phyloP scores from a whole-genome alignment of 1,139 yeast species.

The Geotrichum reessii region DNA sequence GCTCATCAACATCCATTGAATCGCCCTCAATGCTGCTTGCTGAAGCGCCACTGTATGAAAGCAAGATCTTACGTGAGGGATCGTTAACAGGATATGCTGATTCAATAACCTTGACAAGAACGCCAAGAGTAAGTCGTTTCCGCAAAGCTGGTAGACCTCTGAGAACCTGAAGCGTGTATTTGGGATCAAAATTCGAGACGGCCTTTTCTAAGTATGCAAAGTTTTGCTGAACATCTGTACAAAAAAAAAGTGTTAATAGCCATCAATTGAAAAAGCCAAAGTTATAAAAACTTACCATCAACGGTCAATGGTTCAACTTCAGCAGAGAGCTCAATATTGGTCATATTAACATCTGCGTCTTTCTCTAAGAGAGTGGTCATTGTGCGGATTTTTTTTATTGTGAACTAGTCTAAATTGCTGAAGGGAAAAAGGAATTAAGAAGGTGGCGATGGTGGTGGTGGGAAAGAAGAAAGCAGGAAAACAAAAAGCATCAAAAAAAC shows the following conservation, averaged over 20 bases:
- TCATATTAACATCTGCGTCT: slow-evolving; percentile 14
- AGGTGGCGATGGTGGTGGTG: slow-evolving; percentile 15
- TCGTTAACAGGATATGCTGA: slow-evolving; percentile 48
- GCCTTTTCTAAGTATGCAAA: slow-evolving; percentile 62
- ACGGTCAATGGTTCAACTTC: slow-evolving; percentile 18
- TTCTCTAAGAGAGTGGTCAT: slow-evolving; percentile 11
- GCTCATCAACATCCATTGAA: slow-evolving; percentile 30
- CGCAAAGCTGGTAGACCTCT: slow-evolving; percentile 78
- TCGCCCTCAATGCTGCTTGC: slow-evolving; percentile 11
- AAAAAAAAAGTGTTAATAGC: slow-evolving; percentile 42
- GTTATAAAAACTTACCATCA: slow-evolving; percentile 22
- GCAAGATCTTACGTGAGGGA: slow-evolving; percentile 43
- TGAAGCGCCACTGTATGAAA: slow-evolving; percentile 33
- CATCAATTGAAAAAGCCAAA: slow-evolving; percentile 28
- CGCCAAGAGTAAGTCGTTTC: slow-evolving; percentile 50
- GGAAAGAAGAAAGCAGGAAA: slow-evolving; percentile 4
- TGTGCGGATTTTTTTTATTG: background rate
- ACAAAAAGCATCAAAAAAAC: background rate
- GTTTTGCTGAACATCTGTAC: slow-evolving; percentile 47
- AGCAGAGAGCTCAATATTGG: slow-evolving; percentile 6
- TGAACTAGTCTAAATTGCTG: slow-evolving; percentile 1
- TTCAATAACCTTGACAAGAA: slow-evolving; percentile 51
- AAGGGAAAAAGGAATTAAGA: background rate
- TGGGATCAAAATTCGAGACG: slow-evolving; percentile 72
- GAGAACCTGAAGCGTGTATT: slow-evolving; percentile 78